Evolutionary conservation across 1,284 basidiomycete species (phyloP).

Genomic region (Caloboletus firmus): DNA sequence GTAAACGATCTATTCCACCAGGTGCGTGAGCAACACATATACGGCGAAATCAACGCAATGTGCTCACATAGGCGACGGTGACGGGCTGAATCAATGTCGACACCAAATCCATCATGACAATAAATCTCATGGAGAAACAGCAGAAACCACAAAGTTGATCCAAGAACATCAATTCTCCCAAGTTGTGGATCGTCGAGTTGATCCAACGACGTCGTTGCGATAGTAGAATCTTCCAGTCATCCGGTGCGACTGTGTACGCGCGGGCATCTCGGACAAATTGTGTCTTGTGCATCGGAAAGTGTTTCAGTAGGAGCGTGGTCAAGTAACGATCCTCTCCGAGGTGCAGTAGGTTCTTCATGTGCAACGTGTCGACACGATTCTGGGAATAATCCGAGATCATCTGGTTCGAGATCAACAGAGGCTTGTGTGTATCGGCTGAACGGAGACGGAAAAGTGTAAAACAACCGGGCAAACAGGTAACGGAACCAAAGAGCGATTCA

Average conservation of each 20-base stretch:
- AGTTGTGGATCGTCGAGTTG: conserved; percentile 98
- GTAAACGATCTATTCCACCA: conserved; percentile 70
- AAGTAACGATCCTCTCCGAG: conserved; percentile 99
- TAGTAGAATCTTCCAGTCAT: conserved; percentile 92
- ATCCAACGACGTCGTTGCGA: conserved; percentile 99
- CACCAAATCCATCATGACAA: conserved; percentile 94
- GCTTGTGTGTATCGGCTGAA: conserved; percentile 91
- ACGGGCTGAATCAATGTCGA: conserved; percentile 89
- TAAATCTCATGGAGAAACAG: conserved; percentile 98
- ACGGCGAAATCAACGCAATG: not conserved
- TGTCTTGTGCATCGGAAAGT: conserved; percentile 91
- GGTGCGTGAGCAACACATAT: conserved; percentile 7
- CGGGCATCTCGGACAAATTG: conserved; percentile 94
- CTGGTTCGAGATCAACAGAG: conserved; percentile 84
- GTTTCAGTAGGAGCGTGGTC: conserved; percentile 92
- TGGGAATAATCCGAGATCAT: conserved; percentile 94
- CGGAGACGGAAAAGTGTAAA: conserved; percentile 94
- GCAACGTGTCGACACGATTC: conserved; percentile 94
- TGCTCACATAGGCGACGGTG: conserved; percentile 89
- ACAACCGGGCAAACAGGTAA: conserved; percentile 97
- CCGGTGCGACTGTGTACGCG: conserved; percentile 89
- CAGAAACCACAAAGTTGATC: conserved; percentile 97
- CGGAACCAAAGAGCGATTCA: conserved; percentile 95
- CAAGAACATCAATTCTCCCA: conserved; percentile 89
- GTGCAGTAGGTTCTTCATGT: conserved; percentile 96